Percentiles rank a stretch among this genome's conserved stretches.
Evolutionary conservation across 176 grass and related monocot species (phyloP).

Genomic region (Avena atlantica): DNA sequence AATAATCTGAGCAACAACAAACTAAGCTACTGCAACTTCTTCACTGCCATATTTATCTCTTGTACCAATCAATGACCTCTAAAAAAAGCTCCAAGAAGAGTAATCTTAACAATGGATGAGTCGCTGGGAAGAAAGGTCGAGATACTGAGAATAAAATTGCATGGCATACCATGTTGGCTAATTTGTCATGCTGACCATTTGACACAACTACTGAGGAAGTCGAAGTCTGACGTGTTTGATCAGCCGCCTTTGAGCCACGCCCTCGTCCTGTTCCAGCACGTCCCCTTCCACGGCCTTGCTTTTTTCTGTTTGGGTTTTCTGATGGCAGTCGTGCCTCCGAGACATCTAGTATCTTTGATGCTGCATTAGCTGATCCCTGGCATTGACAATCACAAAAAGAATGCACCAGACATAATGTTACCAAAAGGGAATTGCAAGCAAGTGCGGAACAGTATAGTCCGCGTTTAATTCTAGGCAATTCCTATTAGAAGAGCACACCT

Average conservation of each 20-base stretch:
- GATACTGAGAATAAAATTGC: constrained; percentile 30
- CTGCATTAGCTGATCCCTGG: constrained; percentile 64
- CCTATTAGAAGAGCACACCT: constrained; percentile 67
- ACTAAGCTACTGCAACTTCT: constrained; percentile 9
- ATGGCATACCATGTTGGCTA: constrained; percentile 53
- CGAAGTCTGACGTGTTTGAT: constrained; percentile 60
- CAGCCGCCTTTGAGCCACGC: constrained; percentile 69
- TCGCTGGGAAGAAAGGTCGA: background rate
- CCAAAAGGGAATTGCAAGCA: background rate
- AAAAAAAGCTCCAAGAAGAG: background rate
- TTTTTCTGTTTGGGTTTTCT: constrained; percentile 78
- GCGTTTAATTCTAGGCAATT: constrained; percentile 22
- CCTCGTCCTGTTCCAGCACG: constrained; percentile 74
- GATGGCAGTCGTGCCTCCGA: constrained; percentile 52
- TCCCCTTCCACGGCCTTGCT: constrained; percentile 80
- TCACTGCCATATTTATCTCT: background rate
- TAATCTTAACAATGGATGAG: background rate
- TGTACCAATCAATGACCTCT: background rate
- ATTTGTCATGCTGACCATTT: constrained; percentile 86
- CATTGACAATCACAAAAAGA: constrained; percentile 47
- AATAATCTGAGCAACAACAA: constrained; percentile 18
- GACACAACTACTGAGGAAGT: constrained; percentile 48
- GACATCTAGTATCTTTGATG: constrained; percentile 59
- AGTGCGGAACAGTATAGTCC: constrained; percentile 7
- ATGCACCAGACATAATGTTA: constrained; percentile 31